These are phyloP conservation scores for Tillandsia leiboldiana DNA, from an alignment of 176 grass and related monocot genomes.

Conservation along the genomic window DNA sequence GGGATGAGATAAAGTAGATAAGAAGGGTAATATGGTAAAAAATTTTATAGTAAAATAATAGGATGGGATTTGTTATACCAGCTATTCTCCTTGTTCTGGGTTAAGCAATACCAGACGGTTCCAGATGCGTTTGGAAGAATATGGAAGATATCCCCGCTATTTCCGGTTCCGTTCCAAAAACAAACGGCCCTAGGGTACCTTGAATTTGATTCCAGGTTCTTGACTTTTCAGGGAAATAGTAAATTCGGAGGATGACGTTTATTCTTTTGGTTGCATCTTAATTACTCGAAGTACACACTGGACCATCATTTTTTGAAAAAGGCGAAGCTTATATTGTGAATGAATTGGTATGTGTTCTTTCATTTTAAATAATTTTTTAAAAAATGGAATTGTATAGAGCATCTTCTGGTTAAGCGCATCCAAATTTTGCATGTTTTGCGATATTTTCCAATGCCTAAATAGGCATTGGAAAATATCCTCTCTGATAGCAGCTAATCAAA, in stretches of 20 bases:
- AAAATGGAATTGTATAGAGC: not conserved
- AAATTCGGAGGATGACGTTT: slow-evolving; percentile 66
- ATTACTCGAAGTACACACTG: slow-evolving; percentile 72
- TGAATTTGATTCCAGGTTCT: slow-evolving; percentile 13
- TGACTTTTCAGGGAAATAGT: slow-evolving; percentile 39
- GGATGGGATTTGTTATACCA: too few species aligned
- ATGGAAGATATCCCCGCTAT: too few species aligned
- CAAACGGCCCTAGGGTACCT: too few species aligned
- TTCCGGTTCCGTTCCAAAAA: too few species aligned
- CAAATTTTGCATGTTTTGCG: not conserved
- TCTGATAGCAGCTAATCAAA: too few species aligned
- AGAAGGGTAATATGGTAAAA: too few species aligned
- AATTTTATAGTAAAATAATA: too few species aligned
- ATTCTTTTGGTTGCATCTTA: slow-evolving; percentile 60
- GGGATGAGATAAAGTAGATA: too few species aligned
- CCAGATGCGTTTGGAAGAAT: too few species aligned
- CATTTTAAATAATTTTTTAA: not conserved
- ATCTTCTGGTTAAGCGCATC: not conserved
- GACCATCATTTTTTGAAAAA: slow-evolving; percentile 42
- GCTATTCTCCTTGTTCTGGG: too few species aligned
- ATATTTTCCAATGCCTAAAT: not conserved
- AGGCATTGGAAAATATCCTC: too few species aligned
- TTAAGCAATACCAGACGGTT: too few species aligned
- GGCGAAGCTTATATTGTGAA: slow-evolving; percentile 38
- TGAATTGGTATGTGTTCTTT: slow-evolving; percentile 52